phyloP scores from a whole-genome alignment of 192 early-diverging fungal species.

The Entrophospora sp. region DNA sequence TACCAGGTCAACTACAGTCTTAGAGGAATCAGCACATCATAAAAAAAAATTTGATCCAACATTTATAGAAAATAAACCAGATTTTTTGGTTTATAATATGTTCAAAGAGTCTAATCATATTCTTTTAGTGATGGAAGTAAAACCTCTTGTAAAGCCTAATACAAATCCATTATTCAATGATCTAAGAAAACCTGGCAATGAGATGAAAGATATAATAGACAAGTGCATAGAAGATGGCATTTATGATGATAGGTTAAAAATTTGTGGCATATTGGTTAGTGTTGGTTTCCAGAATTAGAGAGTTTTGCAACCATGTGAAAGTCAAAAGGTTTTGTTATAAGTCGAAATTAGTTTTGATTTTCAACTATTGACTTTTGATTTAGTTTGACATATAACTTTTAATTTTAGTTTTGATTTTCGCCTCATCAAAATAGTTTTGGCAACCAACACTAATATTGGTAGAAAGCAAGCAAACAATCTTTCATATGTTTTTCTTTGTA shows the following conservation, averaged over 20 bases:
- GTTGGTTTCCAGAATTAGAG: no score
- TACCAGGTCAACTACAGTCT: background rate
- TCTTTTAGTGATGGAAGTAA: slow-evolving; percentile 8
- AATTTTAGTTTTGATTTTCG: no score
- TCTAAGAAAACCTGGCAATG: slow-evolving; percentile 7
- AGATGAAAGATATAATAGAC: slow-evolving; percentile 18
- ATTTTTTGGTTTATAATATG: slow-evolving; percentile 4
- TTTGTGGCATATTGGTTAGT: slow-evolving; percentile 18
- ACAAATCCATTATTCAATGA: background rate
- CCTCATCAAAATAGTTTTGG: no score
- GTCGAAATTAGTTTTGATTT: no score
- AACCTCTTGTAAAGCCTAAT: no score
- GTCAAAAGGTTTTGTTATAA: no score
- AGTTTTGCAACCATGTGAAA: no score
- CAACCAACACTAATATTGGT: no score
- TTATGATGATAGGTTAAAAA: background rate
- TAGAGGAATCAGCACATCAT: slow-evolving; percentile 2
- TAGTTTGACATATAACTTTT: no score
- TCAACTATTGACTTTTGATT: no score
- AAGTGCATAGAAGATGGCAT: slow-evolving; percentile 18
- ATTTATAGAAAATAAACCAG: background rate
- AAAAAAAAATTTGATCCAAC: slow-evolving; percentile 7
- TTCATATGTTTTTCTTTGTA: background rate
- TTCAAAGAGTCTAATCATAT: background rate
- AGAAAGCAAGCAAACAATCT: slow-evolving; percentile 6